phyloP scores from a whole-genome alignment of 2,329 filamentous ascomycete genomes.

The Chaetomiaceae sp. region DNA sequence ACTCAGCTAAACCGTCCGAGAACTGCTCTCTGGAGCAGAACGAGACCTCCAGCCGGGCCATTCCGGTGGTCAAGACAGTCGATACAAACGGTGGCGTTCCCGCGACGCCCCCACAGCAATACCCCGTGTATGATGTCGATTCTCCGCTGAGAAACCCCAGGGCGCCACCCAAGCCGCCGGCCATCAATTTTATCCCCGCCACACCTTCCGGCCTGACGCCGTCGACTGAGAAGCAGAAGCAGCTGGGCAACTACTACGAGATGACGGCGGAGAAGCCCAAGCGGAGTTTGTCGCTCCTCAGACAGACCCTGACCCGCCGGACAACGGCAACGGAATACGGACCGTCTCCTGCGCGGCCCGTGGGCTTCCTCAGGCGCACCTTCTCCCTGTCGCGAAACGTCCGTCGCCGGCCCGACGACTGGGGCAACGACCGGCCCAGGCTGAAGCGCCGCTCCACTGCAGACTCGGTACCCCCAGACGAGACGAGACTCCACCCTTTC shows the following conservation, averaged over 20 bases:
- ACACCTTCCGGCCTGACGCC: slow-evolving; percentile 58
- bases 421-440: slow-evolving; percentile 27
- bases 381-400: slow-evolving; percentile 48
- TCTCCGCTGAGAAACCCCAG: slow-evolving; percentile 60
- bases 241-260: slow-evolving; percentile 52
- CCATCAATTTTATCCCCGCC: slow-evolving; percentile 57
- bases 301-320: slow-evolving; percentile 48
- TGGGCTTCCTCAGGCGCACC: slow-evolving; percentile 44
- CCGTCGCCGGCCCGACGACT: slow-evolving; percentile 28
- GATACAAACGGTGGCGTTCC: slow-evolving; percentile 38
- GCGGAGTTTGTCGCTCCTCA: slow-evolving; percentile 47
- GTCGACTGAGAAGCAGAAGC: slow-evolving; percentile 45
- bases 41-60: slow-evolving; percentile 26
- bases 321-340: slow-evolving; percentile 45
- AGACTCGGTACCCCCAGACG: slow-evolving; percentile 46
- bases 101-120: slow-evolving; percentile 49
- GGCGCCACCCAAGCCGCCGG: slow-evolving; percentile 43
- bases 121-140: slow-evolving; percentile 51
- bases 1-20: slow-evolving; percentile 48
- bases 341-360: slow-evolving; percentile 35
- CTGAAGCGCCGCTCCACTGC: slow-evolving; percentile 37
- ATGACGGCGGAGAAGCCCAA: slow-evolving; percentile 41
- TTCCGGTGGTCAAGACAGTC: slow-evolving; percentile 37
- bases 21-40: slow-evolving; percentile 34
- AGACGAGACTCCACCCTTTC: slow-evolving; percentile 53